phyloP scores from a whole-genome alignment of 2,329 filamentous ascomycete species.

The Juglanconis sp. region DNA sequence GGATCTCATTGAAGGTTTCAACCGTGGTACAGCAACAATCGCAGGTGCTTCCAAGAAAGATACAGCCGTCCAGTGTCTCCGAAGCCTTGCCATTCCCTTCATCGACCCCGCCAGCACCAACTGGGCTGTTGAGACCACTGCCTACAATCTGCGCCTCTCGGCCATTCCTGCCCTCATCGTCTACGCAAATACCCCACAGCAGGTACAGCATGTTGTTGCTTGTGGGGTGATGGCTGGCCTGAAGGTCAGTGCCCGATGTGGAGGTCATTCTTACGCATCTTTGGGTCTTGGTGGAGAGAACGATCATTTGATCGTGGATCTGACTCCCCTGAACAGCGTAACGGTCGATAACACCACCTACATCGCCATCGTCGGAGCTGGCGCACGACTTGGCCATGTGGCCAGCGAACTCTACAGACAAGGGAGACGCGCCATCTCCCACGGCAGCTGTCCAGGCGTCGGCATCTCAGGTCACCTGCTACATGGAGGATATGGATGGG shows the following conservation, averaged over 20 bases:
- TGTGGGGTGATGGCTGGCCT: slow-evolving; percentile 40
- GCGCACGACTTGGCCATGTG: slow-evolving; percentile 48
- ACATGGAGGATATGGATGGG: slow-evolving; percentile 38
- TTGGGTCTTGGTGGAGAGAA: slow-evolving; percentile 47
- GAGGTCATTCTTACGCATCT: slow-evolving; percentile 50
- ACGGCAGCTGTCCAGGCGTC: slow-evolving; percentile 51
- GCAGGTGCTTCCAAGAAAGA: background rate
- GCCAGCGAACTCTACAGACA: slow-evolving; percentile 37
- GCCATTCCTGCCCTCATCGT: slow-evolving; percentile 43
- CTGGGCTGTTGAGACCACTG: slow-evolving; percentile 32
- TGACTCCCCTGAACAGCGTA: slow-evolving; percentile 43
- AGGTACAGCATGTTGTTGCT: slow-evolving; percentile 44
- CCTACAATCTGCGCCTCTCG: slow-evolving; percentile 31
- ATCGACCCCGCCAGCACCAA: slow-evolving; percentile 18
- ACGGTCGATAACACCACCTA: slow-evolving; percentile 36
- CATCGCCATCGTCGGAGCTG: slow-evolving; percentile 43
- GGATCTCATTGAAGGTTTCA: background rate
- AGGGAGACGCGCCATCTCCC: slow-evolving; percentile 39
- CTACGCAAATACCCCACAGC: slow-evolving; percentile 36
- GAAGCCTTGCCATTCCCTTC: slow-evolving; percentile 6
- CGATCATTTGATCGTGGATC: slow-evolving; percentile 44
- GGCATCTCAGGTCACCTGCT: slow-evolving; percentile 38
- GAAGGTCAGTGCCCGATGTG: slow-evolving; percentile 47
- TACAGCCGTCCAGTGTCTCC: slow-evolving; percentile 7
- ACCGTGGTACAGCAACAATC: no score